Evolutionary conservation across 2,329 filamentous ascomycete species (phyloP).

Genomic region (Hymenoscyphus fraxineus): DNA sequence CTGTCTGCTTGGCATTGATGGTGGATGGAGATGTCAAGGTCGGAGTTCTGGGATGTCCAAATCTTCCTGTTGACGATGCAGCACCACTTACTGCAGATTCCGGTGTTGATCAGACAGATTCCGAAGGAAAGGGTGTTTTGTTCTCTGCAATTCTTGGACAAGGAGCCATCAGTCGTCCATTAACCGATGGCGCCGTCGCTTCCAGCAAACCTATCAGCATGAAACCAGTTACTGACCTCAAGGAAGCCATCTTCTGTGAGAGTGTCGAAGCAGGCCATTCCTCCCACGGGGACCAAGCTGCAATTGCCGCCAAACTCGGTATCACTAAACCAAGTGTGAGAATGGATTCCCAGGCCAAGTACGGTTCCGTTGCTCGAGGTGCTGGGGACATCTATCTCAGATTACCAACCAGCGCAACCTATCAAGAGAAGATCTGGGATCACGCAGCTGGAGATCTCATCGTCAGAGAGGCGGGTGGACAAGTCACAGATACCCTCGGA

Average conservation of each 20-base stretch:
- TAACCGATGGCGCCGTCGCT: constrained; percentile 54
- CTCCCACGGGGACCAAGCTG: constrained; percentile 79
- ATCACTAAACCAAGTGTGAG: constrained; percentile 87
- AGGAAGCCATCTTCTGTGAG: constrained; percentile 89
- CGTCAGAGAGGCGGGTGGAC: constrained; percentile 87
- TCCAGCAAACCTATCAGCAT: constrained; percentile 68
- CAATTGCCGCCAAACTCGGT: constrained; percentile 78
- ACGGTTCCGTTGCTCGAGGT: constrained; percentile 89
- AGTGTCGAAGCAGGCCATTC: constrained; percentile 93
- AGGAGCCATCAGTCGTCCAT: constrained; percentile 75
- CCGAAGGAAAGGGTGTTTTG: constrained; percentile 75
- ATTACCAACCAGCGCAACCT: constrained; percentile 77
- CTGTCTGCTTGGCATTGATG: constrained; percentile 87
- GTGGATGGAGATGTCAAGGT: constrained; percentile 92
- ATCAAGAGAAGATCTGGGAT: constrained; percentile 99
- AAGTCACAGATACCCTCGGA: constrained; percentile 85
- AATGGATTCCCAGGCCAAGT: constrained; percentile 98
- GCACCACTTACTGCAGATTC: constrained; percentile 67
- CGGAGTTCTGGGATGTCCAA: constrained; percentile 91
- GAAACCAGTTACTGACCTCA: constrained; percentile 70
- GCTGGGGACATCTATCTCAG: constrained; percentile 93
- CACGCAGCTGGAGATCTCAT: constrained; percentile 94
- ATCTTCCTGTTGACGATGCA: constrained; percentile 83
- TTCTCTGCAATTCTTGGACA: constrained; percentile 79
- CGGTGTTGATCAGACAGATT: constrained; percentile 69